These are phyloP conservation scores for Metschnikowia kunwiensis DNA, from an alignment of 805 yeast genomes.

Conservation along the genomic window DNA sequence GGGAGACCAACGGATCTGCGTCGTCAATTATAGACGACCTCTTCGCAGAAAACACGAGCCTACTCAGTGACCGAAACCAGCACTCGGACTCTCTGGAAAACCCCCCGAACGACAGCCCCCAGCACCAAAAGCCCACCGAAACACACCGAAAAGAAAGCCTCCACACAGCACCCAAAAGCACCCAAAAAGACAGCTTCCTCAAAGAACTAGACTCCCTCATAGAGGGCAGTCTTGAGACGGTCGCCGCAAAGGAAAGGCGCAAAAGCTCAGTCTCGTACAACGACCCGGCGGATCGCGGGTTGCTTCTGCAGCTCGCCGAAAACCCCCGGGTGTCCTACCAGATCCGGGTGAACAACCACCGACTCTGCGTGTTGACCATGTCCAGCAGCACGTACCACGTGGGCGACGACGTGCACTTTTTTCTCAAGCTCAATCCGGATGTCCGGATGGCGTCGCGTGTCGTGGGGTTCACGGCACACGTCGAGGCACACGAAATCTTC, in stretches of 20 bases:
- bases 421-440: constrained; percentile 24
- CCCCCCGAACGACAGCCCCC: too few relatives aligned
- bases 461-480: constrained; percentile 31
- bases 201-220: constrained; percentile 33
- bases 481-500: constrained; percentile 41
- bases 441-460: constrained; percentile 20
- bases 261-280: constrained; percentile 24
- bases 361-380: constrained; percentile 32
- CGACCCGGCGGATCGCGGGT: constrained; percentile 15
- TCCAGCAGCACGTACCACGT: constrained; percentile 35
- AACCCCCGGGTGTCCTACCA: constrained; percentile 24
- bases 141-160: neutral
- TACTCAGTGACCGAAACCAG: neutral
- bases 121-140: neutral
- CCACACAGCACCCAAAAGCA: neutral
- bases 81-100: too few relatives aligned
- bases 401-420: constrained; percentile 38
- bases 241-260: constrained; percentile 31
- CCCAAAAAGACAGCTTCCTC: constrained; percentile 16
- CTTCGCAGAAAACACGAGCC: neutral
- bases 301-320: constrained; percentile 13
- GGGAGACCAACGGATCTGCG: neutral
- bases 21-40: neutral
- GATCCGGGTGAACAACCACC: constrained; percentile 30
- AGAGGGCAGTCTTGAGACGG: constrained; percentile 31